These are phyloP conservation scores for Pinus albicaulis DNA, from an alignment of 75 land plant genomes.

Conservation along the genomic window DNA sequence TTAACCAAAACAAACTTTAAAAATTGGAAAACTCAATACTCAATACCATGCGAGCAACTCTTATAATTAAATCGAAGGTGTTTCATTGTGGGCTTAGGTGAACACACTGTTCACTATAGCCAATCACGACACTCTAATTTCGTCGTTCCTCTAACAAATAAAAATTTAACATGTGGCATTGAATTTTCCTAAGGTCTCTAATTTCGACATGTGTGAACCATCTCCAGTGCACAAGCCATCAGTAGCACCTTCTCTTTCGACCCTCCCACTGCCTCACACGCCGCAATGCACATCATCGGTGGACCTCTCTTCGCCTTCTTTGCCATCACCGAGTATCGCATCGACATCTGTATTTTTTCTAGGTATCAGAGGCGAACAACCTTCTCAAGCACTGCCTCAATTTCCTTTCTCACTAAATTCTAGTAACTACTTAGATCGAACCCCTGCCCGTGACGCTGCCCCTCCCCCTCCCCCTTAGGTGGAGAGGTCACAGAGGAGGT, in stretches of 20 bases:
- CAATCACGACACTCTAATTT: no score
- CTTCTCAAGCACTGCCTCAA: conserved; percentile 50
- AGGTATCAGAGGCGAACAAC: conserved; percentile 60
- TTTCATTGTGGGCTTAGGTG: no score
- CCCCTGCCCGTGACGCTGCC: neutral
- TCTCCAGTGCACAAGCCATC: conserved; percentile 73
- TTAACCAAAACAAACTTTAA: no score
- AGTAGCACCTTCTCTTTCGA: conserved; percentile 49
- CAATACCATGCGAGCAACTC: no score
- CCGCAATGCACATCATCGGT: conserved; percentile 74
- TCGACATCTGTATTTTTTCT: conserved; percentile 55
- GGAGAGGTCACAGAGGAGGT: no score
- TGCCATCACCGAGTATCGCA: conserved; percentile 65
- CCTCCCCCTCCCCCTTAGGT: neutral
- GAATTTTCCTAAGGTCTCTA: no score
- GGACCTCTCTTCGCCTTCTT: conserved; percentile 56
- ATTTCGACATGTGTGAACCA: conserved; percentile 83
- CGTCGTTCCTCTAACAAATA: no score
- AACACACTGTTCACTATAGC: no score
- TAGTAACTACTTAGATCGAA: conserved; percentile 63
- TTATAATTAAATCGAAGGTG: no score
- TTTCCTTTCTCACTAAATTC: conserved; percentile 29
- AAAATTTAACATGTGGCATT: no score
- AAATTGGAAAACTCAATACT: no score
- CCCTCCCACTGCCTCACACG: conserved; percentile 77